Percentiles rank a stretch among this genome's conserved stretches.
These are phyloP conservation scores for Peziza echinospora DNA, from an alignment of 495 filamentous ascomycete species.

Conservation along the genomic window DNA sequence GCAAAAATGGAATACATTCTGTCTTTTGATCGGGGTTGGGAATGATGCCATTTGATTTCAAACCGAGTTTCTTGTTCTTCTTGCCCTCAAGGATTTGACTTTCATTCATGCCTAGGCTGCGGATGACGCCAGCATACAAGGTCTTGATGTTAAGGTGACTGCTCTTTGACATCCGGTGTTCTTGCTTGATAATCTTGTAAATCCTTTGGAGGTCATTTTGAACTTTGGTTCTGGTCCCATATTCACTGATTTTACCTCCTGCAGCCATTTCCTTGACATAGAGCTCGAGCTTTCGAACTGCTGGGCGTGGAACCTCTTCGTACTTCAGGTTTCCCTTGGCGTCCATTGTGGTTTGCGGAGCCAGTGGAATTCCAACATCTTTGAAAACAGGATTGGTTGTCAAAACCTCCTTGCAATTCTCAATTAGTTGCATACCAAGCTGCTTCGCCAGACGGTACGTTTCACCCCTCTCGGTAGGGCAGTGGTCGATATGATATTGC, in stretches of 20 bases:
- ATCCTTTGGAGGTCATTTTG: slow-evolving; percentile 84
- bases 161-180: slow-evolving; percentile 86
- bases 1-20: slow-evolving; percentile 94
- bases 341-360: slow-evolving; percentile 74
- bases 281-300: slow-evolving; percentile 90
- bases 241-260: slow-evolving; percentile 92
- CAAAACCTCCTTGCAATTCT: slow-evolving; percentile 90
- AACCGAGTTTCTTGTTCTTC: slow-evolving; percentile 39
- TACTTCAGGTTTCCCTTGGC: slow-evolving; percentile 75
- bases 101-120: slow-evolving; percentile 89
- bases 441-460: slow-evolving; percentile 93
- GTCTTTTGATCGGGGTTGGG: slow-evolving; percentile 21
- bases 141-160: slow-evolving; percentile 88
- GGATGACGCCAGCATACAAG: slow-evolving; percentile 79
- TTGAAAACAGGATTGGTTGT: slow-evolving; percentile 70
- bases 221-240: slow-evolving; percentile 93
- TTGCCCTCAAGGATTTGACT: slow-evolving; percentile 68
- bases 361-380: slow-evolving; percentile 81
- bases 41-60: slow-evolving; percentile 3
- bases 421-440: slow-evolving; percentile 83
- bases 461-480: slow-evolving; percentile 86
- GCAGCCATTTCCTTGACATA: slow-evolving; percentile 98
- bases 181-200: slow-evolving; percentile 92
- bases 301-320: slow-evolving; percentile 65
- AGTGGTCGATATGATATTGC: slow-evolving; percentile 99